Evolutionary conservation across 164 flowering plant genomes (phyloP).

Genomic region (Vitis cinerea): DNA sequence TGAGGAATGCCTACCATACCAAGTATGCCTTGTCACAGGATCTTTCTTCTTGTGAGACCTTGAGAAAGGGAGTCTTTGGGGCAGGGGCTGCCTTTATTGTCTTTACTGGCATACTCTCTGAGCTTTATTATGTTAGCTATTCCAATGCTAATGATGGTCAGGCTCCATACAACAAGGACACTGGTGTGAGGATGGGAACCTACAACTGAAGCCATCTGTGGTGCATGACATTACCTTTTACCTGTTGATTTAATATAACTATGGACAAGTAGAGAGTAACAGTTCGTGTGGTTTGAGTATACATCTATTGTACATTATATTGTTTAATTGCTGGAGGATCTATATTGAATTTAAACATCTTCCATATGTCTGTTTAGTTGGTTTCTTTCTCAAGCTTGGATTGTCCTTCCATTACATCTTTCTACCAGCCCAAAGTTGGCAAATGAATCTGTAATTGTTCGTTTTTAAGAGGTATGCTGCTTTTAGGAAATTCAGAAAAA

Average conservation of each 20-base stretch:
- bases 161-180: conserved; percentile 25
- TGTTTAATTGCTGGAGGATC: no score
- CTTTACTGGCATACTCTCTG: conserved; percentile 55
- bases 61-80: conserved; percentile 69
- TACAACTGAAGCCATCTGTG: not conserved
- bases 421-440: no score
- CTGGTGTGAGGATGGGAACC: conserved; percentile 52
- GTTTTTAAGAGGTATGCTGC: no score
- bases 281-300: no score
- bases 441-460: no score
- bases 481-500: no score
- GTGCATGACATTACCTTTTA: not conserved
- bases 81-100: conserved; percentile 73
- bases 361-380: no score
- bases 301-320: no score
- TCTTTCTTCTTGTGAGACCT: conserved; percentile 43
- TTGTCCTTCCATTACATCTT: no score
- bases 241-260: not conserved
- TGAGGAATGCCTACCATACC: conserved; percentile 64
- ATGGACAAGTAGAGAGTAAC: no score
- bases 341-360: no score
- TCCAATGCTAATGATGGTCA: conserved; percentile 41
- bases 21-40: conserved; percentile 25
- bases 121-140: conserved; percentile 54
- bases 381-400: no score